Evolutionary conservation across 2,329 filamentous ascomycete species (phyloP), one percentile per base, ranked within the genome.

Genomic region (Pleomassaria siparia): DNA sequence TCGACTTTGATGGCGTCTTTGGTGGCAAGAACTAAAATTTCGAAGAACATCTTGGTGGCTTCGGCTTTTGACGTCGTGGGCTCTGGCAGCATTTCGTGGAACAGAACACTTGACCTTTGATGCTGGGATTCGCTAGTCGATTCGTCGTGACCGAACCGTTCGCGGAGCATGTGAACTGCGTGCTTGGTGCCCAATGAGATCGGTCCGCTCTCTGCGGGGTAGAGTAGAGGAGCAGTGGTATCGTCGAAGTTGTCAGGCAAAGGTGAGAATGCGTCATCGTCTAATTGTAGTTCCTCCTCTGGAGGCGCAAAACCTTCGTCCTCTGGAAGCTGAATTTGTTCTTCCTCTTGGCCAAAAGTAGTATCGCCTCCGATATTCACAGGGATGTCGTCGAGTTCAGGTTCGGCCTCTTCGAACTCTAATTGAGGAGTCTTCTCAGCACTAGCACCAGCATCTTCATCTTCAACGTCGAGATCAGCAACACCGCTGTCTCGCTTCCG

Each of bases 11-110:
- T 88, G 22, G 94, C 94, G 68, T 99, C 94, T 75, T 99, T 99
- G 33, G 94, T 99, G 4, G 92, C 94, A 39, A 99, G 80, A 2
- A 99, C 94, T 20, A 99, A 79, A 45, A 94, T 87, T 74, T 99
- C 94, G 63, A 99, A 99, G 76, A 99, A 99, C 91, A 99, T 96
- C 80, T 96, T 96, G 35, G 94, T 99, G 0, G 94, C 94, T 62
- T 97, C 94, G 8, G 88, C 87, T 71, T 89, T 89, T 56, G 82
- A 90, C 0, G 92, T 92, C 51, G 81, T 82, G 55, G 80, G 75
- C 72, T 95, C 89, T 0, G 94, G 94, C 26, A 96, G 80, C 40
- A 99, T 80, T 48, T 95, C 88, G 63, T 96, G 92, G 78, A 99
- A 96, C 2, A 95, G 79, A 2, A 95, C 90, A 11, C 83, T 83